Conservation (phyloP, 257 asterid species). For the Ilex aquifolium region DNA sequence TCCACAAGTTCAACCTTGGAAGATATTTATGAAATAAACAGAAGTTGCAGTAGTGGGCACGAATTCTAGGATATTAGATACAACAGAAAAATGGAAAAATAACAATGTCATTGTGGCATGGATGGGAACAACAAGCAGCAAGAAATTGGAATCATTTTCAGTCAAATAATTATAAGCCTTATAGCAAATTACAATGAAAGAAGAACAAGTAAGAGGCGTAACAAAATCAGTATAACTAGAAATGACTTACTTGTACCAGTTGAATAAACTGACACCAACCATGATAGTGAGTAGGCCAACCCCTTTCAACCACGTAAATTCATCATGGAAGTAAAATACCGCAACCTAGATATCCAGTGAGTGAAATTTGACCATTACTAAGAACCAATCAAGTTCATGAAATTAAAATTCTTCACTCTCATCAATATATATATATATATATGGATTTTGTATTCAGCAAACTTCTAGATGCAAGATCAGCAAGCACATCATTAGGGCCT, state of each 20-base stretch:
- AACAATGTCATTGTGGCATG: too few relatives aligned
- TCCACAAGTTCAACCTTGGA: too few relatives aligned
- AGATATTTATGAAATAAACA: too few relatives aligned
- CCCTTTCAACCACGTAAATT: constrained; percentile 88
- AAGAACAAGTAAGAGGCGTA: background rate
- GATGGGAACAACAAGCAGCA: too few relatives aligned
- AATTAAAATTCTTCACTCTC: background rate
- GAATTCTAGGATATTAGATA: too few relatives aligned
- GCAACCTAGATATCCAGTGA: constrained; percentile 60
- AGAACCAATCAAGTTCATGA: constrained; percentile 6
- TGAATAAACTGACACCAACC: constrained; percentile 88
- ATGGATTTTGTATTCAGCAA: too few relatives aligned
- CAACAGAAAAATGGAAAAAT: too few relatives aligned
- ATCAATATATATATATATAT: too few relatives aligned
- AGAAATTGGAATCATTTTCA: background rate
- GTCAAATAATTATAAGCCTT: background rate
- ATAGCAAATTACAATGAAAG: background rate
- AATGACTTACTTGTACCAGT: constrained; percentile 97
- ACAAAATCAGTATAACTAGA: constrained; percentile 1
- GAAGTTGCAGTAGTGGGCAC: too few relatives aligned
- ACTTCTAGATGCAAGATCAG: too few relatives aligned
- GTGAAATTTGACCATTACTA: background rate
- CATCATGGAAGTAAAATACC: constrained; percentile 86
- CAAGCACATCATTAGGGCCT: too few relatives aligned
- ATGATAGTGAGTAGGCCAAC: constrained; percentile 72